These are phyloP conservation scores for Triticum monococcum DNA, from an alignment of 176 grass and related monocot species.

Conservation along the genomic window DNA sequence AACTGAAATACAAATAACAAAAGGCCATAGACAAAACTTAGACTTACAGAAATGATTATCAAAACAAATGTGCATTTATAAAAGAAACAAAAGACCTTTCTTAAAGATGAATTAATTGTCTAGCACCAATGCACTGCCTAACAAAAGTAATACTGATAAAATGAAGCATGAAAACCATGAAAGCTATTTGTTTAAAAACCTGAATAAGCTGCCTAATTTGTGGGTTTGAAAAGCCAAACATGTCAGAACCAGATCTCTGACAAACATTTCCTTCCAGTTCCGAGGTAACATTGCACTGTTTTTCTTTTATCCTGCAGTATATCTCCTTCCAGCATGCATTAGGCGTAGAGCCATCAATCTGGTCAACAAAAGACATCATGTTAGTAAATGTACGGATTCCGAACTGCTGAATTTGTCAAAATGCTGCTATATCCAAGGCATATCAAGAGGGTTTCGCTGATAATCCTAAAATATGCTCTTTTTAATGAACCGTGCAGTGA, in stretches of 20 bases:
- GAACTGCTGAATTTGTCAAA: neutral
- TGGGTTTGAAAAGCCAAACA: slow-evolving; percentile 98
- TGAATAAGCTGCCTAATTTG: slow-evolving; percentile 96
- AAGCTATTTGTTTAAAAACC: slow-evolving; percentile 47
- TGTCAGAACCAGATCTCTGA: slow-evolving; percentile 82
- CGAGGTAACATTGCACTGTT: slow-evolving; percentile 46
- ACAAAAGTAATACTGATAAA: slow-evolving; percentile 26
- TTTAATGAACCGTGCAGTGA: neutral
- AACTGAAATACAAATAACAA: slow-evolving; percentile 12
- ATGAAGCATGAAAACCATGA: slow-evolving; percentile 25
- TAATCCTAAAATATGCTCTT: slow-evolving; percentile 24
- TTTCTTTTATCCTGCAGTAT: slow-evolving; percentile 74
- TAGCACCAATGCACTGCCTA: neutral
- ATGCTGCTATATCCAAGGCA: slow-evolving; percentile 9
- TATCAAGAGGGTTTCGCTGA: slow-evolving; percentile 10
- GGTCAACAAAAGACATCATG: slow-evolving; percentile 4
- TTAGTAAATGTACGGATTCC: slow-evolving; percentile 30
- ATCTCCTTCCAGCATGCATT: slow-evolving; percentile 97
- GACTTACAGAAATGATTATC: neutral
- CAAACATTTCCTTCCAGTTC: slow-evolving; percentile 59
- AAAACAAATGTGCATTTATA: slow-evolving; percentile 11
- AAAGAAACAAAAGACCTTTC: neutral
- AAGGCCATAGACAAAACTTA: slow-evolving; percentile 22
- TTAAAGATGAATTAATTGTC: slow-evolving; percentile 23
- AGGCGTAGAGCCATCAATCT: slow-evolving; percentile 90